Conservation (phyloP, 2,329 filamentous ascomycete genomes). For the Immersiporthe knoxdaviesiana region DNA sequence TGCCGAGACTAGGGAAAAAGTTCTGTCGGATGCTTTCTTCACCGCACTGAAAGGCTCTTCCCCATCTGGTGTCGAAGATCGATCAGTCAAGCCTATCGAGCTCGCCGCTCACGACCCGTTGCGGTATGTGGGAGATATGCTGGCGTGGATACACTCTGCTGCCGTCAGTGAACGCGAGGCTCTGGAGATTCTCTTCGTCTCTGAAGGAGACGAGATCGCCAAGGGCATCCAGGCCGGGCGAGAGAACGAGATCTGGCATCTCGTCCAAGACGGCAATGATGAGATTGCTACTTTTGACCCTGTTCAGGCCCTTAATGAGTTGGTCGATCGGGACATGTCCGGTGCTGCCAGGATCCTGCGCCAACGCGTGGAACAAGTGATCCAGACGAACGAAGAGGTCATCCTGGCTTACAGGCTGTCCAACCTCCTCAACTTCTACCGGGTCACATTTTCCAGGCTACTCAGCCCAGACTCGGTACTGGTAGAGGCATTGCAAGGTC, state of each 20-base stretch:
- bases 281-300: conserved; percentile 70
- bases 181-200: conserved; percentile 86
- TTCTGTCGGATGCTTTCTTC: conserved; percentile 87
- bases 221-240: conserved; percentile 79
- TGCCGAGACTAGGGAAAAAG: conserved; percentile 83
- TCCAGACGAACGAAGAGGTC: conserved; percentile 89
- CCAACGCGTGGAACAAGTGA: conserved; percentile 87
- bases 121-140: conserved; percentile 93
- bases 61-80: conserved; percentile 60
- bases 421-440: conserved; percentile 89
- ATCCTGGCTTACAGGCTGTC: conserved; percentile 88
- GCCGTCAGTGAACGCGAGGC: conserved; percentile 93
- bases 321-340: conserved; percentile 84
- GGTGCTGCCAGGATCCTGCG: conserved; percentile 83
- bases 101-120: conserved; percentile 89
- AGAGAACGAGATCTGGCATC: conserved; percentile 82
- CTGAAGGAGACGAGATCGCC: conserved; percentile 85
- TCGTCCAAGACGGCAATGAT: conserved; percentile 61
- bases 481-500: conserved; percentile 66
- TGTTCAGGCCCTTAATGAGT: conserved; percentile 76
- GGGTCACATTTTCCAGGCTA: conserved; percentile 79
- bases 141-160: conserved; percentile 94
- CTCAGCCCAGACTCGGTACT: conserved; percentile 71
- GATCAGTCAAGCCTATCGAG: conserved; percentile 84
- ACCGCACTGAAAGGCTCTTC: conserved; percentile 78